Evolutionary conservation across 495 filamentous ascomycete species (phyloP), one percentile per base, ranked within the genome.

Genomic region (Aspergillus homomorphus): DNA sequence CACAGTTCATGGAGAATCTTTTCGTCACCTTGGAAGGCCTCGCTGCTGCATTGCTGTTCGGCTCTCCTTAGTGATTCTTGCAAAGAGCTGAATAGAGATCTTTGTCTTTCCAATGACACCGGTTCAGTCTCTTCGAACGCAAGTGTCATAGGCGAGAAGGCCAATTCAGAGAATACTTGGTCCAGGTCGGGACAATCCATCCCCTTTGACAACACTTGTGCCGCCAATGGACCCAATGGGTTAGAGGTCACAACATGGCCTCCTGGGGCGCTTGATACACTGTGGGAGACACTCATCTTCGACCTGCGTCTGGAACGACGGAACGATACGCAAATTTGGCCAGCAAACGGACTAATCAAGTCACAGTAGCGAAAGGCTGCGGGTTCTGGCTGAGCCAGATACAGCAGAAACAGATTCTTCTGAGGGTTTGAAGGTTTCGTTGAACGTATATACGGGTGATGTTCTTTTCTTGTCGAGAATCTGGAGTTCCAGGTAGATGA

Each of bases 1-100:
- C 72, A 77, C 1, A 80, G 61, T 51, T 72, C 68, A 19, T 64
- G 45, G 45, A 80, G 59, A 22, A 69, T 68, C 19, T 42, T 42
- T 41, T 44, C 56, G 8, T 77, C 65, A 15, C 45, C 65, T 45
- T 67, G 58, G 42, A 77, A 59, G 9, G 65, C 58, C 41, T 68
- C 67, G 26, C 62, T 56, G 43, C 68, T 57, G 28, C 63, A 43
- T 64, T 62, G 49, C 26, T 64, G 41, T 60, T 38, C 56, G 54
- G 28, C 45, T 49, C 26, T 66, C 19, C 56, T 58, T 14, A 65
- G 44, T n/a, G 28, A 30, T 38, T 46, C 44, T 22, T 62, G 55
- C 46, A 65, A 23, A 14, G 59, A 62, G 18, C 8, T 18, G 2
- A 62, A 42, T 43, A 65, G 53, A 22, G 22, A 22, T 23, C 44